Percentiles rank a stretch among this genome's conserved stretches.
phyloP scores from a whole-genome alignment of 2,329 filamentous ascomycete species.

The Alternaria dauci region DNA sequence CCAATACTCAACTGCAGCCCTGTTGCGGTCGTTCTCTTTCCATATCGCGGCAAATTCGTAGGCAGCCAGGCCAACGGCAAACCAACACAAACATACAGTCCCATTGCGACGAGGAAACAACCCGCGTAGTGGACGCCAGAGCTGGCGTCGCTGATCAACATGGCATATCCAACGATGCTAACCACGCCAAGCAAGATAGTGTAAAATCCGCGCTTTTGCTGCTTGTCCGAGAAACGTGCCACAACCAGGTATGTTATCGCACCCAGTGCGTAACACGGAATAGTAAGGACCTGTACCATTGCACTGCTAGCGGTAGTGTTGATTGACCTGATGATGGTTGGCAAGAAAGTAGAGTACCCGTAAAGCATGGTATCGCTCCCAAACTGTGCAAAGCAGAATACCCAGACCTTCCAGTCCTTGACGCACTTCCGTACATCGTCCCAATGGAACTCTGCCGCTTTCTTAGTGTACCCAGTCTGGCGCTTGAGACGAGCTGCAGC shows the following conservation, averaged over 20 bases:
- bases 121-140: constrained; percentile 76
- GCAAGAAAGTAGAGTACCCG: constrained; percentile 79
- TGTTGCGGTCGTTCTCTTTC: constrained; percentile 76
- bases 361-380: constrained; percentile 80
- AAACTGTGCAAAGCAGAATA: constrained; percentile 74
- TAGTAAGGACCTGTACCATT: constrained; percentile 77
- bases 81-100: constrained; percentile 70
- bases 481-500: constrained; percentile 60
- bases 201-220: constrained; percentile 72
- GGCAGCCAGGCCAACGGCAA: constrained; percentile 67
- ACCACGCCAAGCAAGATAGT: constrained; percentile 68
- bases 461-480: constrained; percentile 59
- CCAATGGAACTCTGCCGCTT: constrained; percentile 64
- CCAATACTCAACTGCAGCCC: constrained; percentile 75
- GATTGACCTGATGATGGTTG: constrained; percentile 77
- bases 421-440: constrained; percentile 72
- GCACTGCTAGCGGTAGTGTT: constrained; percentile 68
- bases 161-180: constrained; percentile 72
- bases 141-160: constrained; percentile 68
- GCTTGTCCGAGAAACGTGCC: constrained; percentile 72
- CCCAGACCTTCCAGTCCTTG: constrained; percentile 78
- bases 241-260: constrained; percentile 72
- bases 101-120: constrained; percentile 78
- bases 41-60: constrained; percentile 76
- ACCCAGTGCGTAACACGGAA: constrained; percentile 79